phyloP scores from a whole-genome alignment of 2,329 filamentous ascomycete genomes.

The Dactylonectria estremocensis region DNA sequence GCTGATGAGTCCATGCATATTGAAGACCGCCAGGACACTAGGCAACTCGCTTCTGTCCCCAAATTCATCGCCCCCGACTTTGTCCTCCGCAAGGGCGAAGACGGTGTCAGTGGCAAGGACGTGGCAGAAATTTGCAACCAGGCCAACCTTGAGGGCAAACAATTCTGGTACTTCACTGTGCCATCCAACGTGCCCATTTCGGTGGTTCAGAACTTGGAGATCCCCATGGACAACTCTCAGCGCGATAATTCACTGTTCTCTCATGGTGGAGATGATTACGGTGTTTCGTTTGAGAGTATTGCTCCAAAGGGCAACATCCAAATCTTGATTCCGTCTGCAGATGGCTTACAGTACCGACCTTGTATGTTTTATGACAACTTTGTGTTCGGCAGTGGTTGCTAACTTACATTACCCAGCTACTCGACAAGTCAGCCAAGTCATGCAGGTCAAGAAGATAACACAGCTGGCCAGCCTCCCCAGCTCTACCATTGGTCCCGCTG shows the following conservation, averaged over 20 bases:
- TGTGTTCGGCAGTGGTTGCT: slow-evolving; percentile 25
- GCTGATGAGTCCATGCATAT: slow-evolving; percentile 59
- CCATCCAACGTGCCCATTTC: slow-evolving; percentile 79
- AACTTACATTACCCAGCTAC: slow-evolving; percentile 40
- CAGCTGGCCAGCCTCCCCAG: slow-evolving; percentile 57
- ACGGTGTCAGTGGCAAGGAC: slow-evolving; percentile 59
- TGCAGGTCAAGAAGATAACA: slow-evolving; percentile 77
- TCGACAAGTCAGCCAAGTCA: slow-evolving; percentile 68
- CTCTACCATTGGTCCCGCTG: slow-evolving; percentile 58
- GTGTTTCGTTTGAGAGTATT: slow-evolving; percentile 68
- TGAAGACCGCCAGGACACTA: slow-evolving; percentile 49
- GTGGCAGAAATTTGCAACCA: slow-evolving; percentile 70
- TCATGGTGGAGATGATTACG: slow-evolving; percentile 76
- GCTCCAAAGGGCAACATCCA: slow-evolving; percentile 68
- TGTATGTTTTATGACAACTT: slow-evolving; percentile 58
- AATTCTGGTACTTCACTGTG: slow-evolving; percentile 86
- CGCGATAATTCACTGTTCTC: slow-evolving; percentile 70
- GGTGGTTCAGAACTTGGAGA: slow-evolving; percentile 75
- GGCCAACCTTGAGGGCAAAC: slow-evolving; percentile 76
- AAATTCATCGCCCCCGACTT: slow-evolving; percentile 68
- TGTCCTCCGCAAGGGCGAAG: slow-evolving; percentile 64
- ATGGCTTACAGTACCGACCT: slow-evolving; percentile 68
- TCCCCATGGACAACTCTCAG: slow-evolving; percentile 70
- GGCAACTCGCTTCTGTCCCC: slow-evolving; percentile 60
- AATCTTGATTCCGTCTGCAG: slow-evolving; percentile 72